phyloP scores from a whole-genome alignment of 441 rosid genomes.

The Theobroma grandiflorum region DNA sequence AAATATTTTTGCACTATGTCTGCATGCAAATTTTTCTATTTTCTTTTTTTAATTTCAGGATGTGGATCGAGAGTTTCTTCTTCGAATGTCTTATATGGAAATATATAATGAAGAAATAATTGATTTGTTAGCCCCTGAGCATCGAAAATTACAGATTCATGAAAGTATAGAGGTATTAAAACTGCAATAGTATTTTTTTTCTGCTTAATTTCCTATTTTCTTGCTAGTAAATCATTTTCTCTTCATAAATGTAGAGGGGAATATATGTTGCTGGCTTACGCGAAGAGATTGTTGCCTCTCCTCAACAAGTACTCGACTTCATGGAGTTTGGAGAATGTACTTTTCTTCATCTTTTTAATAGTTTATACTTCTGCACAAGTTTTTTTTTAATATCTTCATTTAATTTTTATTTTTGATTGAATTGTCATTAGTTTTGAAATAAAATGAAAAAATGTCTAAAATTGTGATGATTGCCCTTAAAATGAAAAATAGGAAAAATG shows the following conservation, averaged over 20 bases:
- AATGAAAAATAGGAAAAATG: neutral
- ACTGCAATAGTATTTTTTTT: neutral
- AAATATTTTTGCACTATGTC: neutral
- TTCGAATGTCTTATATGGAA: slow-evolving; percentile 97
- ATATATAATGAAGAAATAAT: slow-evolving; percentile 96
- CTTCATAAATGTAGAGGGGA: slow-evolving; percentile 65
- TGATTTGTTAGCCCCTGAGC: slow-evolving; percentile 91
- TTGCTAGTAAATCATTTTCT: slow-evolving; percentile 21
- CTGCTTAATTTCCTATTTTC: slow-evolving; percentile 10
- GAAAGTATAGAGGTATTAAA: slow-evolving; percentile 78
- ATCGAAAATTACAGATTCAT: slow-evolving; percentile 90
- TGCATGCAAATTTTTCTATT: neutral
- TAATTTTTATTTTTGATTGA: neutral
- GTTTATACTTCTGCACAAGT: slow-evolving; percentile 4
- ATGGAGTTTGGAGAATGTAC: slow-evolving; percentile 96
- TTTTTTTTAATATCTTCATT: neutral
- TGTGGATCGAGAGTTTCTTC: slow-evolving; percentile 79
- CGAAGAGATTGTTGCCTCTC: slow-evolving; percentile 94
- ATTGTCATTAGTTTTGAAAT: neutral
- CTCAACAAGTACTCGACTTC: slow-evolving; percentile 88
- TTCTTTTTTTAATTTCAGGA: slow-evolving; percentile 51
- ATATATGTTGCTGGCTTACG: slow-evolving; percentile 94
- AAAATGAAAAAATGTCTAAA: neutral
- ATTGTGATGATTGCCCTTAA: slow-evolving; percentile 4
- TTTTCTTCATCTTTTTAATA: slow-evolving; percentile 17